Base-by-base conservation (phyloP, 2,329 filamentous ascomycete species). In the Trichoderma sp. region DNA sequence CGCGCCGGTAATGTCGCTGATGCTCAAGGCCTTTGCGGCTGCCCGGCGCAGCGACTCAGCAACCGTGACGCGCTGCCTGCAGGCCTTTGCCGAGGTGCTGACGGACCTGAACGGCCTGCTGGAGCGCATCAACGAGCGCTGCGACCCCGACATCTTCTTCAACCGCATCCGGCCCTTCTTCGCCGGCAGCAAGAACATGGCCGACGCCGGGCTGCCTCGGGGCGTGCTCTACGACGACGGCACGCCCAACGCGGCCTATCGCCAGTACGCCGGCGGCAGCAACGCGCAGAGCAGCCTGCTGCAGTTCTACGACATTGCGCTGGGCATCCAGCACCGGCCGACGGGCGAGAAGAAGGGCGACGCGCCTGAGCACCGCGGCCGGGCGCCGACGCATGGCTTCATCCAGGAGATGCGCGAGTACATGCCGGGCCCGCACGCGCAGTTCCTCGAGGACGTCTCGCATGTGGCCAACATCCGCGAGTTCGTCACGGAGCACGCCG, bases 131-230 rank as follows among this genome's bases (percentile, higher is more conserved):
- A 94, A 98, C 77, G 96, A 98, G 78, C 92, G 90, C 76, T 99
- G 96, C 78, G 94, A 98, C 76, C 94, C 96, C 0, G 90, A 92
- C 72, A 91, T 97, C 68, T 99, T 99, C 81, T 99, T 97, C 80
- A 89, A 97, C 80, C 91, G 94, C 70, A 97, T 99, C 74, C 89
- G 96, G n/a, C 95, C 96, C 0, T 98, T 96, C 79, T 86, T 99
- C 3, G 95, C 96, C 6, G 96, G 96, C 16, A 96, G 94, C 78
- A 97, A 97, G 85, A 98, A 98, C 79, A 99, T 97, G 96, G 89
- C 87, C 59, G 95, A 97, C 71, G 96, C 95, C 5, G 96, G 96
- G 16, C 85, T 99, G 11, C 94, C 96, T 0, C 84, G 90, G 70
- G 96, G 96, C 24, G 90, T 99, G 61, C 83, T 95, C 59, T 98